Base-by-base conservation (phyloP, 192 early-diverging fungal species). In the Coemansia sp. region DNA sequence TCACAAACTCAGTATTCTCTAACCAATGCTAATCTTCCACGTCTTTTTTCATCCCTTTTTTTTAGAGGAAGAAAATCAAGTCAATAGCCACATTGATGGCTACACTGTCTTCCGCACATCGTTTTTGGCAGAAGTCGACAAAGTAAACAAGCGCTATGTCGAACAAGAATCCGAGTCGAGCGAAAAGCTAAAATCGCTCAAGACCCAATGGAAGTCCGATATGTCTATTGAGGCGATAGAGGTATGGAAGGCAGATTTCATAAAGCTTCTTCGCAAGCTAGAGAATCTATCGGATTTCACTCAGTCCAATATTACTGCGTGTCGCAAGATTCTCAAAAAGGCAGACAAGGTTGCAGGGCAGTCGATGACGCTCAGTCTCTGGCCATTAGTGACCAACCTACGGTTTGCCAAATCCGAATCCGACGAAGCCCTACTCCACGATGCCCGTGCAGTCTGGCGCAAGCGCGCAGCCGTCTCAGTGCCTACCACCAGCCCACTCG, bases 241-340 rank as follows among this genome's bases (percentile, higher is more conserved):
- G 9, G 40, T 16, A 5, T 81, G 79, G 79, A 72, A 81, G 43
- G 44, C 74, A 1, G 66, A 72, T 3, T 67, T 81, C 22, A 33
- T 41, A 38, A 53, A 58, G 50, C 61, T 81, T 16, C 41, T 72
- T 11, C 53, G 69, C 29, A 57, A 76, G 71, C 73, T 76, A 5
- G 80, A 70, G 53, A 71, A 62, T 43, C 57, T 80, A 34, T 50
- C 62, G 3, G 89, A 90, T 63, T 90, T 87, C 68, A 76, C 83
- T 6, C 75, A 88, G 68, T 80, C 84, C 20, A 89, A 89, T 65
- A 76, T 89, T 40, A 87, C 86, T 27, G 88, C 81, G 10, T 89
- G 89, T 69, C 85, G 88, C 71, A 88, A 89, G 69, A 89, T 90
- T 34, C 74, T 89, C 38, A 88, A 90, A 68, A 89, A 90, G 75